These are phyloP conservation scores for Colletotrichum tabaci DNA, from an alignment of 2,329 filamentous ascomycete genomes.

Conservation along the genomic window DNA sequence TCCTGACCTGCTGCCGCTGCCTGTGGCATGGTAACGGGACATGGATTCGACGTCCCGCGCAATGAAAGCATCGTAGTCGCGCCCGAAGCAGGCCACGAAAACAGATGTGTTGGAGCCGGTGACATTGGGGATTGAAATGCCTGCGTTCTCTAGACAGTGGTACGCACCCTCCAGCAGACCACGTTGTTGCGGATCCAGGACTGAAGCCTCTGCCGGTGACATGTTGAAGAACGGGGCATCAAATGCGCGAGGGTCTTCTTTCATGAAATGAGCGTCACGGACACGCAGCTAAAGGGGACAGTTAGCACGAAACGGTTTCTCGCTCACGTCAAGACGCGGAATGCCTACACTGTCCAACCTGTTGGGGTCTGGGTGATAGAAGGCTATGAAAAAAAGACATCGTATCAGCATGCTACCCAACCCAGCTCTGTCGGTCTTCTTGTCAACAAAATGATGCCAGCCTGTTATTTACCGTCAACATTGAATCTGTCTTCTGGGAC, in stretches of 20 bases:
- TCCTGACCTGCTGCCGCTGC: constrained; percentile 49
- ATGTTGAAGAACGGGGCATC: constrained; percentile 36
- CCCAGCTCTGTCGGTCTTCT: no score
- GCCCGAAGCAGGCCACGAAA: constrained; percentile 65
- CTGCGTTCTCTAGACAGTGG: constrained; percentile 66
- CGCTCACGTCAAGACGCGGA: no score
- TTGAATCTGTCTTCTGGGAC: constrained; percentile 8
- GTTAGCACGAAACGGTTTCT: no score
- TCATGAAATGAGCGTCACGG: constrained; percentile 20
- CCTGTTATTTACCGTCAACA: neutral
- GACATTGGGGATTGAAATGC: constrained; percentile 58
- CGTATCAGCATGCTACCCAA: no score
- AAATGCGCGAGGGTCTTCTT: constrained; percentile 18
- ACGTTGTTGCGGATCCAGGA: constrained; percentile 65
- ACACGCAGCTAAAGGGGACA: no score
- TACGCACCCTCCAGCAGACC: constrained; percentile 65
- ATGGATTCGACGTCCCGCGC: constrained; percentile 47
- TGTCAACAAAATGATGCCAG: no score
- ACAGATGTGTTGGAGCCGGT: constrained; percentile 62
- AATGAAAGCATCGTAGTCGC: constrained; percentile 56
- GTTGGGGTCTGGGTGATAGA: constrained; percentile 18
- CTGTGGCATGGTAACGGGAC: constrained; percentile 58
- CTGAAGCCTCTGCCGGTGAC: constrained; percentile 20
- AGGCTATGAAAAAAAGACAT: neutral
- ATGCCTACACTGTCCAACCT: constrained; percentile 17